Evolutionary conservation across 1,139 yeast genomes (phyloP).

Genomic region (Zygosaccharomyces sapae): DNA sequence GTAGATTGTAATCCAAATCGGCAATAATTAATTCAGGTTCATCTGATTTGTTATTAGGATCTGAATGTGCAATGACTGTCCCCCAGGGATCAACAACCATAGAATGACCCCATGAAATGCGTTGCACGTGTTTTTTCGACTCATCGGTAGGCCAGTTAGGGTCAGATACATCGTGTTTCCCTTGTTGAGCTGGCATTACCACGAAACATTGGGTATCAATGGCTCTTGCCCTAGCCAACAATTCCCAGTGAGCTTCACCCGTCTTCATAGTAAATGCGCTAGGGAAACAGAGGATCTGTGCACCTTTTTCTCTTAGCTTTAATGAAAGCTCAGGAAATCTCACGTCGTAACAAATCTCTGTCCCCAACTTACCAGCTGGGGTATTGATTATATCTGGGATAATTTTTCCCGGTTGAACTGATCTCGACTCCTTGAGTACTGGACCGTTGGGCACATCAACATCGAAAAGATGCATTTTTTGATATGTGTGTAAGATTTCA

Average conservation of each 20-base stretch:
- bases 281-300: conserved; percentile 74
- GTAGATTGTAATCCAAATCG: conserved; percentile 55
- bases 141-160: conserved; percentile 25
- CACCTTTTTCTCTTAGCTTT: conserved; percentile 63
- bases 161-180: conserved; percentile 52
- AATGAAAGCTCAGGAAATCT: conserved; percentile 82
- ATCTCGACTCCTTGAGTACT: conserved; percentile 65
- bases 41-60: conserved; percentile 38
- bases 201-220: conserved; percentile 85
- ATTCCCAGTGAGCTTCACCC: conserved; percentile 87
- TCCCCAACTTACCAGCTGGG: conserved; percentile 61
- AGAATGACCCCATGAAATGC: conserved; percentile 79
- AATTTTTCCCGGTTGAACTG: conserved; percentile 73
- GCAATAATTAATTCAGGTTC: conserved; percentile 60
- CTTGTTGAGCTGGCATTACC: conserved; percentile 88
- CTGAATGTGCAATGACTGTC: conserved; percentile 57
- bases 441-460: conserved; percentile 76
- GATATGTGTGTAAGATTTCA: conserved; percentile 60
- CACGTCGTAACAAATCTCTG: conserved; percentile 81
- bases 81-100: conserved; percentile 93
- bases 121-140: conserved; percentile 37
- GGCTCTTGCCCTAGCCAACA: conserved; percentile 76
- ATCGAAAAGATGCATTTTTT: conserved; percentile 84
- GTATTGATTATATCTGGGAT: conserved; percentile 56
- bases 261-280: conserved; percentile 91